Evolutionary conservation across 495 filamentous ascomycete species (phyloP), one percentile per base, ranked within the genome.

Genomic region (Oleoguttula mirabilis): DNA sequence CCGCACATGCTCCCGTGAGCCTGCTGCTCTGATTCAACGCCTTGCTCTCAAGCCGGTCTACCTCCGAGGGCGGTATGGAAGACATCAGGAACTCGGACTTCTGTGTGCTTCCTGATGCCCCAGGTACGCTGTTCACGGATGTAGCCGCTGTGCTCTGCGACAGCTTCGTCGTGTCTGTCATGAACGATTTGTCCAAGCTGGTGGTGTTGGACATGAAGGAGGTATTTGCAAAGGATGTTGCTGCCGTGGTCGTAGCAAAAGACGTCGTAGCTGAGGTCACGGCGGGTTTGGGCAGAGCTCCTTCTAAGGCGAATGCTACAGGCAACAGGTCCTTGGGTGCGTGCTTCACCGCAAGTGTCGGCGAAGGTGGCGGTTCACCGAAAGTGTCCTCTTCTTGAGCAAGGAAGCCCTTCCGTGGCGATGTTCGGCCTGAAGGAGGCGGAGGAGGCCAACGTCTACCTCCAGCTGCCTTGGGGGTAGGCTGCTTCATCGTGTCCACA

Each of bases 341-440:
- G 16, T 40, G 37, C 37, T 40, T 40, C 11, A 28, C 25, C 4
- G 37, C 37, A 5, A 40, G 37, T 16, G 25, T 40, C 19, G 37
- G 37, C 16, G 37, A 40, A 7, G 37, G 37, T 14, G 22, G 37
- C 3, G 21, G 12, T 28, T 40, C 37, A 28, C 8, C 17, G 12
- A 8, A 14, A 30, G 14, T 30, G 8, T 30, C 27, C 14, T 14
- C 14, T 30, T 30, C 14, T 8, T 30, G 14, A 30, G 8, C 27
- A 14, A 30, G 27, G 27, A 8, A 30, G 8, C 27, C 14, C 27
- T 14, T 30, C 14, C 8, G 8, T 30, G 27, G 8, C 27, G 8
- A 8, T 30, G 8, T 8, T 30, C n/a, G n/a, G n/a, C n/a, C n/a
- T n/a, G n/a, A n/a, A n/a, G n/a, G n/a, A n/a, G n/a, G n/a, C n/a